phyloP scores from a whole-genome alignment of 768 basidiomycete genomes.

The Xerocomellus dryophilus region DNA sequence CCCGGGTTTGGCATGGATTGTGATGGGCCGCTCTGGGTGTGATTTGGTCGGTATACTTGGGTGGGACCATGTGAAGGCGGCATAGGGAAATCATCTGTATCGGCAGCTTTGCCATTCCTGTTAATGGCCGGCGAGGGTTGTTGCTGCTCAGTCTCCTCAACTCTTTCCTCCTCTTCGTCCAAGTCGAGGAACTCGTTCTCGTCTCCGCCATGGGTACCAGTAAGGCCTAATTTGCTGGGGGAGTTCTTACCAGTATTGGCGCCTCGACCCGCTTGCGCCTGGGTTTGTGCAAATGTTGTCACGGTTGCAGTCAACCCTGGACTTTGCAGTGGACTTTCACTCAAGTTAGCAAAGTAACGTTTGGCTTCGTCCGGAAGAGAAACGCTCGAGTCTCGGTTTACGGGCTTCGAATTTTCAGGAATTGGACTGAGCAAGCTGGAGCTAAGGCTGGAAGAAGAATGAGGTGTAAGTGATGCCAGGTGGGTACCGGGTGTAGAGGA shows the following conservation, averaged over 20 bases:
- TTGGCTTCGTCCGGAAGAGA: constrained; percentile 76
- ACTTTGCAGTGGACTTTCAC: constrained; percentile 59
- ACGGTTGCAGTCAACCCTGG: constrained; percentile 31
- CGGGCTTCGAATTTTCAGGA: constrained; percentile 33
- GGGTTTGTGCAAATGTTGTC: background rate
- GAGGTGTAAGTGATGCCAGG: constrained; percentile 15
- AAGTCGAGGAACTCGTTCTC: constrained; percentile 66
- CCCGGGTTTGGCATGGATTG: constrained; percentile 12
- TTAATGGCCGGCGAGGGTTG: constrained; percentile 7
- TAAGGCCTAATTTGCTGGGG: constrained; percentile 11
- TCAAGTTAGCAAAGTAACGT: constrained; percentile 66
- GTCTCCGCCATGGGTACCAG: constrained; percentile 23
- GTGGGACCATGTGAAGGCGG: constrained; percentile 36
- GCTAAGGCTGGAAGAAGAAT: constrained; percentile 19
- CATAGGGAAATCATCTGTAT: constrained; percentile 51
- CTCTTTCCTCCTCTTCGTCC: constrained; percentile 35
- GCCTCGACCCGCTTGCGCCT: background rate
- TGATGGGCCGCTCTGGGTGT: constrained; percentile 7
- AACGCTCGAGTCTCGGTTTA: constrained; percentile 64
- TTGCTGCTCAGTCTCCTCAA: constrained; percentile 16
- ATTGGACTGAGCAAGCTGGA: constrained; percentile 22
- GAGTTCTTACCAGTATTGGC: background rate
- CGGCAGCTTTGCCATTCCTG: constrained; percentile 34
- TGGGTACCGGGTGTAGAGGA: constrained; percentile 17
- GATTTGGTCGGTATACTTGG: constrained; percentile 7